Evolutionary conservation across 805 yeast genomes (phyloP).

Genomic region (Saturnispora hagleri): DNA sequence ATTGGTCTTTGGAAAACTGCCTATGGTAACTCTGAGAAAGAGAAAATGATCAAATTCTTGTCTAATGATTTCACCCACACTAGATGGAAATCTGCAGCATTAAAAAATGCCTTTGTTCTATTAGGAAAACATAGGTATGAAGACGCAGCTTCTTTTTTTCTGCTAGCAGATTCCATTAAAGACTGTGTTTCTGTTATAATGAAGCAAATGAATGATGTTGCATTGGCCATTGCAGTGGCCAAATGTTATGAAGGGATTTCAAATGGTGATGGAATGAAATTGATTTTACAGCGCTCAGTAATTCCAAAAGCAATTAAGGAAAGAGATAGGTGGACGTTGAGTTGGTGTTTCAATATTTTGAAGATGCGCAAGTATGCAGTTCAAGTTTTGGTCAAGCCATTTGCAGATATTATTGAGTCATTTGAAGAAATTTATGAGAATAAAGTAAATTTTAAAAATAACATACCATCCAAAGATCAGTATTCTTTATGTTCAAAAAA

Average conservation of each 20-base stretch:
- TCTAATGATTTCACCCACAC: slow-evolving; percentile 63
- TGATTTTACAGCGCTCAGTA: slow-evolving; percentile 40
- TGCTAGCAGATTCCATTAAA: slow-evolving; percentile 62
- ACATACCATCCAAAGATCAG: slow-evolving; percentile 28
- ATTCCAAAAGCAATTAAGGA: slow-evolving; percentile 46
- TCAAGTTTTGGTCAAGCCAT: slow-evolving; percentile 54
- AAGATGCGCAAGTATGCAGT: slow-evolving; percentile 43
- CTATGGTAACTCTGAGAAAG: slow-evolving; percentile 67
- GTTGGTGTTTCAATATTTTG: slow-evolving; percentile 72
- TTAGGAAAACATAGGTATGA: slow-evolving; percentile 78
- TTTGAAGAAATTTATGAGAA: slow-evolving; percentile 15
- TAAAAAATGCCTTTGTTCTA: slow-evolving; percentile 85
- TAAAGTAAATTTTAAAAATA: slow-evolving; percentile 18
- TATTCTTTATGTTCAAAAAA: slow-evolving; percentile 14
- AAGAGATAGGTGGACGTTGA: slow-evolving; percentile 75
- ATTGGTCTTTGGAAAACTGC: slow-evolving; percentile 78
- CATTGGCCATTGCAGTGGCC: slow-evolving; percentile 73
- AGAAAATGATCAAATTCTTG: slow-evolving; percentile 70
- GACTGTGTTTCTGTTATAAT: slow-evolving; percentile 74
- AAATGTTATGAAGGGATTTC: slow-evolving; percentile 60
- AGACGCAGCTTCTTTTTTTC: slow-evolving; percentile 85
- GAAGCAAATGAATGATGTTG: slow-evolving; percentile 55
- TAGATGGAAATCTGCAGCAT: slow-evolving; percentile 83
- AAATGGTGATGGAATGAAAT: slow-evolving; percentile 42
- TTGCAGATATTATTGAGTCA: slow-evolving; percentile 30